A percentile compares a stretch with the other conserved stretches of the same genome.
These are phyloP conservation scores for Colletotrichum orbiculare DNA, from an alignment of 2,329 filamentous ascomycete genomes.

Conservation along the genomic window DNA sequence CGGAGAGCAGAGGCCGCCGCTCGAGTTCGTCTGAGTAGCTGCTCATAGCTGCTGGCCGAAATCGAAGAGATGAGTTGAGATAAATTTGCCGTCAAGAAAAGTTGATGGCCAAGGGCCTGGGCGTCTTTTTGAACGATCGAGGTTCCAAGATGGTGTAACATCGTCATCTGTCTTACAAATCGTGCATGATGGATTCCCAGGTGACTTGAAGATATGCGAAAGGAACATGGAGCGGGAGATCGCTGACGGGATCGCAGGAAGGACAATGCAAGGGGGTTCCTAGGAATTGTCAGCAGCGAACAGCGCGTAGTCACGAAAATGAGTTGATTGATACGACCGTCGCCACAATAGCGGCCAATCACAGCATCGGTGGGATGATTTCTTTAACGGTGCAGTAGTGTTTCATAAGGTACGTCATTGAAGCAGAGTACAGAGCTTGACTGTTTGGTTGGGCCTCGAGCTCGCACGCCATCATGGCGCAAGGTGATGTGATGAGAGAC, in stretches of 20 bases:
- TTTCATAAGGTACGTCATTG: constrained; percentile 14
- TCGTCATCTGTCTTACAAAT: no score
- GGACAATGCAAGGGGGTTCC: not conserved
- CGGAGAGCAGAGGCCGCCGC: constrained; percentile 12
- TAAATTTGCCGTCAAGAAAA: not conserved
- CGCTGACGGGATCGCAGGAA: not conserved
- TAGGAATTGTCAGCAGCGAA: not conserved
- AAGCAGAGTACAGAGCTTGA: not conserved
- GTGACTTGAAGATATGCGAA: not conserved
- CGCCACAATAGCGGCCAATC: not conserved
- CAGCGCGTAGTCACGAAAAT: constrained; percentile 9
- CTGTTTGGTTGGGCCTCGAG: not conserved
- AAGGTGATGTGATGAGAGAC: constrained; percentile 25
- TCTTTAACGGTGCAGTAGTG: constrained; percentile 28
- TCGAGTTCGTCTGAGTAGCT: constrained; percentile 2
- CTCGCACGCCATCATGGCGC: constrained; percentile 35
- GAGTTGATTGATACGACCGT: constrained; percentile 25
- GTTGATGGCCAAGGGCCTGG: not conserved
- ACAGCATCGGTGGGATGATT: not conserved
- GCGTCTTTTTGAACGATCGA: no score
- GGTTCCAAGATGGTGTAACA: no score
- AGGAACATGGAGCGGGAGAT: not conserved
- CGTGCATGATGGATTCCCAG: no score
- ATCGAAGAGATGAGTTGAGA: not conserved
- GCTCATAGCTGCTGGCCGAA: not conserved